These are phyloP conservation scores for Naganishia vaughanmartiniae DNA, from an alignment of 768 basidiomycete genomes.

Conservation along the genomic window DNA sequence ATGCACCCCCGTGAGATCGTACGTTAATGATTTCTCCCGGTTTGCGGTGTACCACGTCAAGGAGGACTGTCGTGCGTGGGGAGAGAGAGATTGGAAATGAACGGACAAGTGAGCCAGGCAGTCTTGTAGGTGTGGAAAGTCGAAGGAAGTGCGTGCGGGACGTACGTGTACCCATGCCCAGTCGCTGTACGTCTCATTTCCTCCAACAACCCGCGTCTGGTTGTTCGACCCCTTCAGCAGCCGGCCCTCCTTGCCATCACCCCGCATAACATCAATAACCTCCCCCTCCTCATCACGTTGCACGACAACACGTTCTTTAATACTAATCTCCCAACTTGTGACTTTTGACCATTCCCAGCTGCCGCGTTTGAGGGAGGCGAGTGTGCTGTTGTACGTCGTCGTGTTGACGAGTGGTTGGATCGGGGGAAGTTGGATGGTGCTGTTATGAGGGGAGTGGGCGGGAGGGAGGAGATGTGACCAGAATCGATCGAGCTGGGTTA, in stretches of 20 bases:
- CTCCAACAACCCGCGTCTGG: too few species aligned
- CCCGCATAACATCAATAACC: not conserved
- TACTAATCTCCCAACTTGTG: slow-evolving; percentile 24
- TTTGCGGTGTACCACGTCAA: slow-evolving; percentile 15
- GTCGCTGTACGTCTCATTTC: slow-evolving; percentile 24
- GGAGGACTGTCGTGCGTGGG: slow-evolving; percentile 29
- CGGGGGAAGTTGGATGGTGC: not conserved
- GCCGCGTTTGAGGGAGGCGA: slow-evolving; percentile 36
- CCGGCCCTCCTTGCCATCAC: not conserved
- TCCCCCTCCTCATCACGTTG: slow-evolving; percentile 16
- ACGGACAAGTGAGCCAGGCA: not conserved
- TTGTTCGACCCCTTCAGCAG: not conserved
- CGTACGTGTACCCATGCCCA: slow-evolving; percentile 44
- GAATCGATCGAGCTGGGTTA: slow-evolving; percentile 24
- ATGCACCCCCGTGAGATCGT: slow-evolving; percentile 47
- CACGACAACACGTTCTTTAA: slow-evolving; percentile 36
- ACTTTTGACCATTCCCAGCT: slow-evolving; percentile 31
- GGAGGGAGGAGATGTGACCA: slow-evolving; percentile 30
- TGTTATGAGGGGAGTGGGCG: not conserved
- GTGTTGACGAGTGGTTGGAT: slow-evolving; percentile 28
- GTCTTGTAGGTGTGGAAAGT: too few species aligned
- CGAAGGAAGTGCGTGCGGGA: not conserved
- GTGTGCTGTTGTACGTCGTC: slow-evolving; percentile 40
- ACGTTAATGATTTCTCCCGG: slow-evolving; percentile 34
- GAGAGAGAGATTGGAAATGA: slow-evolving; percentile 28